Conservation (phyloP, 2,329 filamentous ascomycete species). For the Alternaria tenuissima region DNA sequence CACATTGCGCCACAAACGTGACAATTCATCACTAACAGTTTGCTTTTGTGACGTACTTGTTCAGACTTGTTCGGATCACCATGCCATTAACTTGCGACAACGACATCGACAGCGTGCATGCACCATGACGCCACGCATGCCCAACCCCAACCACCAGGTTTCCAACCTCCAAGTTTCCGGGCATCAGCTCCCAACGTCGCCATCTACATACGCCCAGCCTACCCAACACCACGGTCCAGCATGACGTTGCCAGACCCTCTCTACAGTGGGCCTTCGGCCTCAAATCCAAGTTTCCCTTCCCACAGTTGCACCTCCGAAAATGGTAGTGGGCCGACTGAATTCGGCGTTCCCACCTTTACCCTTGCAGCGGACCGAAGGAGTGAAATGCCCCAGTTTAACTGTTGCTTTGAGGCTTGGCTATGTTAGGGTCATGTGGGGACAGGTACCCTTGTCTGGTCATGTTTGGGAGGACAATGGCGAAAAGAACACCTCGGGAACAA, state of each 20-base stretch:
- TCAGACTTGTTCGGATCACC: neutral
- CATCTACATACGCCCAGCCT: neutral
- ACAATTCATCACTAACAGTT: neutral
- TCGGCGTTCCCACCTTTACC: neutral
- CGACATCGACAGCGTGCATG: neutral
- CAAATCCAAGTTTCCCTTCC: neutral
- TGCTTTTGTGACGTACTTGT: constrained; percentile 2
- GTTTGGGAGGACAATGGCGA: neutral
- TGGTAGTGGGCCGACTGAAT: constrained; percentile 1
- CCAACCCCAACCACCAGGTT: neutral
- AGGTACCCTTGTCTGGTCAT: neutral
- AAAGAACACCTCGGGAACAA: neutral
- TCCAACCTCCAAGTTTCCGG: neutral
- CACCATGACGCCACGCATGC: neutral
- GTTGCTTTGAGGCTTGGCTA: constrained; percentile 1
- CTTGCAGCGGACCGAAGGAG: constrained; percentile 2
- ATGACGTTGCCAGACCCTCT: constrained; percentile 6
- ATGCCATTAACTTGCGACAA: constrained; percentile 2
- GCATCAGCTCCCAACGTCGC: neutral
- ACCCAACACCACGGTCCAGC: neutral
- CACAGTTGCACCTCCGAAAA: neutral
- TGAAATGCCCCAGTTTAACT: neutral
- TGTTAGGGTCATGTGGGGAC: neutral
- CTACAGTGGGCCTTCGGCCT: neutral
- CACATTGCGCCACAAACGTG: neutral